Evolutionary conservation across 495 filamentous ascomycete genomes (phyloP).

Genomic region (Articulospora tetracladia): DNA sequence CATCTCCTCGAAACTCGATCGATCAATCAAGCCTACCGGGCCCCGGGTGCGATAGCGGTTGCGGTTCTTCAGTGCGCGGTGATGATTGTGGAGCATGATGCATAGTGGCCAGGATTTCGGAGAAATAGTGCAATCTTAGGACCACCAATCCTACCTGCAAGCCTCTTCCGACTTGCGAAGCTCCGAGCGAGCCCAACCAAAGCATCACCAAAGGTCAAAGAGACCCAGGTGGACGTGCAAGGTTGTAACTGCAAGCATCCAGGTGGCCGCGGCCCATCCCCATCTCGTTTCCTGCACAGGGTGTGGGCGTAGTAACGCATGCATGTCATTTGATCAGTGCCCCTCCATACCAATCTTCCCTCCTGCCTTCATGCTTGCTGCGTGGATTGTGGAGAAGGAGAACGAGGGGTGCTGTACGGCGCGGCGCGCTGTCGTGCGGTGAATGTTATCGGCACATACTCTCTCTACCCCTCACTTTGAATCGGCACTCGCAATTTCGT

Average conservation of each 20-base stretch:
- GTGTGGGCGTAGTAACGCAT: slow-evolving; percentile 1
- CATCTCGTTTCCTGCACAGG: not conserved
- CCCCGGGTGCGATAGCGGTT: not conserved
- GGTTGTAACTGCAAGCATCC: not conserved
- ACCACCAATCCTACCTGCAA: not conserved
- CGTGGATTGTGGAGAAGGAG: no score
- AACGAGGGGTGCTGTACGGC: not conserved
- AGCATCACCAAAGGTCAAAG: not conserved
- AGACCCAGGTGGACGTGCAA: no score
- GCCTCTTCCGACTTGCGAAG: not conserved
- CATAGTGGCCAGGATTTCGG: not conserved
- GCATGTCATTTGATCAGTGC: slow-evolving; percentile 18
- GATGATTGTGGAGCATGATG: not conserved
- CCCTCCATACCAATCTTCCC: not conserved
- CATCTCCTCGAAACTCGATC: not conserved
- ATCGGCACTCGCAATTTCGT: not conserved
- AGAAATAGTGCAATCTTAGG: not conserved
- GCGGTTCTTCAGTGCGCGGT: not conserved
- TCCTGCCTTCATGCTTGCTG: no score
- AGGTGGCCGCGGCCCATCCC: no score
- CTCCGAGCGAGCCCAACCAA: not conserved
- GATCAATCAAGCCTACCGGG: not conserved
- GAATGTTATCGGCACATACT: not conserved
- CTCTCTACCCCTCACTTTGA: not conserved
- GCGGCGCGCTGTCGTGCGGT: no score